Evolutionary conservation across 495 filamentous ascomycete genomes (phyloP).

Genomic region (Copromyces sp.): DNA sequence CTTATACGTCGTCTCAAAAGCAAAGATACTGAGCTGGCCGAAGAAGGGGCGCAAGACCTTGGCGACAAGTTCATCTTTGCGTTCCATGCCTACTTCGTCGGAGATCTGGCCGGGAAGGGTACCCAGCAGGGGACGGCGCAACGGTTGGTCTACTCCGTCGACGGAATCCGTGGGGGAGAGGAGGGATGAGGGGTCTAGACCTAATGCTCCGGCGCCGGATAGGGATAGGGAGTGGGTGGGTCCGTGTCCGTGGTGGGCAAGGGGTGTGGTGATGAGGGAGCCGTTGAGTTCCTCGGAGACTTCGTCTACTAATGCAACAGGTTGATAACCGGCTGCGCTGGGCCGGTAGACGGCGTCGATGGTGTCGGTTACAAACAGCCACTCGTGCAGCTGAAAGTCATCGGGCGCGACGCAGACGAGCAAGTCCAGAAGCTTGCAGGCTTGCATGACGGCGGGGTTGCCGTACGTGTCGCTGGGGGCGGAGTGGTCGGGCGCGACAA

Average conservation of each 20-base stretch:
- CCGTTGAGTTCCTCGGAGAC: constrained; percentile 65
- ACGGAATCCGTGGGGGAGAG: neutral
- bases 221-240: neutral
- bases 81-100: constrained; percentile 37
- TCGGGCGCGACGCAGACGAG: constrained; percentile 80
- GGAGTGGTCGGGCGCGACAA: constrained; percentile 57
- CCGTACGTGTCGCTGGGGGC: constrained; percentile 58
- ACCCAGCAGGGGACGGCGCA: constrained; percentile 39
- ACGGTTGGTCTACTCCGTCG: neutral
- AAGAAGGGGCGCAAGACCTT: constrained; percentile 82
- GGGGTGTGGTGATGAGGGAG: neutral
- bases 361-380: constrained; percentile 94
- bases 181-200: neutral
- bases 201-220: neutral
- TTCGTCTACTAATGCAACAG: constrained; percentile 75
- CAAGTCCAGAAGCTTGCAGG: constrained; percentile 82
- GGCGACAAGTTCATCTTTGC: constrained; percentile 62
- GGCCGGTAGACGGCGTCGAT: constrained; percentile 92
- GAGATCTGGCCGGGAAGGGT: constrained; percentile 30
- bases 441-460: constrained; percentile 67
- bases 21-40: constrained; percentile 77
- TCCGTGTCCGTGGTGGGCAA: neutral
- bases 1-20: constrained; percentile 84
- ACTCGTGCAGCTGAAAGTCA: constrained; percentile 91
- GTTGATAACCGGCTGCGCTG: constrained; percentile 43